Evolutionary conservation across 2,329 filamentous ascomycete species (phyloP), one percentile per base, ranked within the genome.

Genomic region (Calonectria pteridis): DNA sequence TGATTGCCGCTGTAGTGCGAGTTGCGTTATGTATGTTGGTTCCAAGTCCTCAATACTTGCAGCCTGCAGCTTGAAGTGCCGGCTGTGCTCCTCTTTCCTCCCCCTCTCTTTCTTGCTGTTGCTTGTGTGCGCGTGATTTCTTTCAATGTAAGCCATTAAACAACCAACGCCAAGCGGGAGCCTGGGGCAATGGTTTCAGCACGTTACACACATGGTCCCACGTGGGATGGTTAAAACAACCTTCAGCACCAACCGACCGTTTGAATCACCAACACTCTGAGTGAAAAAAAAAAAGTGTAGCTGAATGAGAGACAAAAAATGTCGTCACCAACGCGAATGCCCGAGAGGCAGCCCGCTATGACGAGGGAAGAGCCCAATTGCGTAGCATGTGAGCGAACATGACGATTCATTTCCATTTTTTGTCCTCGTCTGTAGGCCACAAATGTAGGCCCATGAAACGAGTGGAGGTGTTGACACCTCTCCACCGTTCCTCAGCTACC

Each of bases 21-120:
- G 6, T 37, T 37, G 55, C 55, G 55, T 37, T 46, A 59, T 59
- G 55, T 37, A 59, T 37, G 55, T 59, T 59, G 55, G 55, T 59
- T 59, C 55, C 23, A n/a, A 16, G 31, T 59, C 43, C 20, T 35
- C 7, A 37, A 37, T 59, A 35, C 55, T 7, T 59, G 55, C 55
- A 59, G 55, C 33, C n/a, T 59, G 55, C 55, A 59, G 13, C 23
- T 26, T 31, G 23, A 23, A 37, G 33, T 37, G 55, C 55, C 51
- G 43, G n/a, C 29, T 20, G 55, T 37, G 16, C 55, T 23, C 55
- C 55, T 59, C 55, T 53, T 53, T 53, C 18, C n/a, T 23, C 4
- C 37, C 4, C 18, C 20, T n/a, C 9, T 46, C 20, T 18, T 20
- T 46, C n/a, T 46, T 46, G 20, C 43, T 6, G 43, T 23, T 46